Percentiles rank a stretch among this genome's conserved stretches.
Evolutionary conservation across 371 early-diverging fungal species (phyloP).

Genomic region (Actinomortierella wolfii): DNA sequence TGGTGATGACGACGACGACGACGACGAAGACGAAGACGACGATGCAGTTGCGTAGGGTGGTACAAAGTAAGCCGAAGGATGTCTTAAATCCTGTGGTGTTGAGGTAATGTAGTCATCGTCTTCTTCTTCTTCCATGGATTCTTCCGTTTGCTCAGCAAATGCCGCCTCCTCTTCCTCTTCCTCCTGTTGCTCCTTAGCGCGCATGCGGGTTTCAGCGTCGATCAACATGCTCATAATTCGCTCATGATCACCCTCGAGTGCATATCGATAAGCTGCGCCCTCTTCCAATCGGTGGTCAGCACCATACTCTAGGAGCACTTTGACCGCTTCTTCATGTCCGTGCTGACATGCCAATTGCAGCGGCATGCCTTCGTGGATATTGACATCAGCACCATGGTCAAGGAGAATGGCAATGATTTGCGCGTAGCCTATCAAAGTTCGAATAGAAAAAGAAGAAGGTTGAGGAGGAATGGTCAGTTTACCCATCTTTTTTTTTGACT

Average conservation of each 20-base stretch:
- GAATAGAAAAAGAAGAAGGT: background rate
- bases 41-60: too few species aligned
- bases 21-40: too few species aligned
- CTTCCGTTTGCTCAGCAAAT: too few species aligned
- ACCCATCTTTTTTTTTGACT: background rate
- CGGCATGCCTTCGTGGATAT: conserved; percentile 69
- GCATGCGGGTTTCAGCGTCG: conserved; percentile 38
- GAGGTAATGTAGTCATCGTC: too few species aligned
- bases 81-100: too few species aligned
- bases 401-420: conserved; percentile 54
- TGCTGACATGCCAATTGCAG: conserved; percentile 77
- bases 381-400: conserved; percentile 73
- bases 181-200: conserved; percentile 31
- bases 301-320: conserved; percentile 64
- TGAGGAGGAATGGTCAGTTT: background rate
- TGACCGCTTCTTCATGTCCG: conserved; percentile 64
- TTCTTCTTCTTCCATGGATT: too few species aligned
- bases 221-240: conserved; percentile 23
- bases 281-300: conserved; percentile 59
- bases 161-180: conserved; percentile 3
- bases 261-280: conserved; percentile 42
- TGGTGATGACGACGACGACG: too few species aligned
- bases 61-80: too few species aligned
- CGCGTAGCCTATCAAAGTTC: conserved; percentile 19
- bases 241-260: conserved; percentile 37